Evolutionary conservation across 2,329 filamentous ascomycete species (phyloP), one percentile per base, ranked within the genome.

Genomic region (Uncinocarpus reesii): DNA sequence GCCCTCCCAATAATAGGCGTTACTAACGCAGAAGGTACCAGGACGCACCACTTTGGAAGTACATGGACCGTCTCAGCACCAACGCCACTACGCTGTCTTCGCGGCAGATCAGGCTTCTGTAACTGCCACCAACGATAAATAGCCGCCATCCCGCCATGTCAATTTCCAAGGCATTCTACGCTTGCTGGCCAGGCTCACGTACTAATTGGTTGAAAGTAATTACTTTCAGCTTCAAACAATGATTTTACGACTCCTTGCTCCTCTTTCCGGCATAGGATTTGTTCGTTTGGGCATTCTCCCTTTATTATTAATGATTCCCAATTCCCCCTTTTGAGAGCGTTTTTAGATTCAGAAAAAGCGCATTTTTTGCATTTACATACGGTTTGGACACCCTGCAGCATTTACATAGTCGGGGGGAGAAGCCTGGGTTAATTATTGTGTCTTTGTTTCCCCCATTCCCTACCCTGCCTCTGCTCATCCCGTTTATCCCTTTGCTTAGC

Each of bases 41-140:
- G 38, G 36, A 48, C 29, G 20, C 37, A 21, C 29, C 37, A 4
- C 20, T 48, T 11, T 48, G 28, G 28, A 48, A 42, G 36, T 48
- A 48, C 31, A 48, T 48, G 46, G 37, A 48, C 29, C 46, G 46
- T 8, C 28, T 48, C 18, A 48, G 46, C 46, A 48, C 29, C 46
- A 48, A 29, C 46, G 46, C 37, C 18, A 48, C 13, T 21, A n/a
- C 23, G 13, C 26, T 48, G 6, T 42, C 31, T 11, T 20, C 46
- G 8, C 37, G 31, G 6, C 46, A 42, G 36, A 41, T 48, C 11
- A 34, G 38, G 35, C 37, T 42, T 2, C 46, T 48, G 2, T 48
- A 48, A 28, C n/a, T 24, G 13, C 10, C n/a, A 21, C 29, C 42
- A 7, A 16, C 31, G 13, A 3, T n/a, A n/a, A n/a, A n/a, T n/a